Percentiles rank a stretch among this genome's conserved stretches.
These are phyloP conservation scores for Zelonia costaricensis DNA, from an alignment of 208 protist genomes.

Conservation along the genomic window DNA sequence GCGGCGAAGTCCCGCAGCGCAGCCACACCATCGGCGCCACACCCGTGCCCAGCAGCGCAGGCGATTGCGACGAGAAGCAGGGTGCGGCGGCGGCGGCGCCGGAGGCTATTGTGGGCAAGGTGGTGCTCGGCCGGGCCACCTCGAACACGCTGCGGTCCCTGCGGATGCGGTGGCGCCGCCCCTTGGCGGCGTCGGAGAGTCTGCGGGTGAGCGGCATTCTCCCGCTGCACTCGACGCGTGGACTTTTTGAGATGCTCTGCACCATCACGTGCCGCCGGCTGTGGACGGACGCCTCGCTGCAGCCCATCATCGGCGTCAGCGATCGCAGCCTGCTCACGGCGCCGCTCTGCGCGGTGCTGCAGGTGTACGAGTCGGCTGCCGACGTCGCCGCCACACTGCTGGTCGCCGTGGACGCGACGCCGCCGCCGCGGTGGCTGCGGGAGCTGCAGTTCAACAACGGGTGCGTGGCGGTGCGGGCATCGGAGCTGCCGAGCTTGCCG, in stretches of 20 bases:
- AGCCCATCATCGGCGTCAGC: conserved; percentile 25
- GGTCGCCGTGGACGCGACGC: conserved; percentile 21
- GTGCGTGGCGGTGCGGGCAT: conserved; percentile 4
- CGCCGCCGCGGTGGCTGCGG: conserved; percentile 14
- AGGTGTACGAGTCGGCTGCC: conserved; percentile 8
- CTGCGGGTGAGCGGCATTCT: conserved; percentile 29
- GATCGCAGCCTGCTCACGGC: conserved; percentile 3
- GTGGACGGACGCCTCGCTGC: conserved; percentile 27
- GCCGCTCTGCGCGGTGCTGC: conserved; percentile 12
- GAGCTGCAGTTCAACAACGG: conserved; percentile 18
- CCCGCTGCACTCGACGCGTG: conserved; percentile 34
- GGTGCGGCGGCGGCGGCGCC: neutral
- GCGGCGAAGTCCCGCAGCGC: too few relatives aligned
- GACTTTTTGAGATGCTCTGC: conserved; percentile 46
- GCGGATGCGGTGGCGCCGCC: conserved; percentile 23
- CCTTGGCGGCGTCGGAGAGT: conserved; percentile 18
- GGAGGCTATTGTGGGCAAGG: neutral
- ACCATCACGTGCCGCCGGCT: conserved; percentile 33
- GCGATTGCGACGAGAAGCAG: neutral
- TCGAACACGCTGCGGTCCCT: conserved; percentile 13
- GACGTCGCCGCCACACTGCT: conserved; percentile 18
- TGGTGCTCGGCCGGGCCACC: neutral
- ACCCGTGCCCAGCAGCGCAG: neutral
- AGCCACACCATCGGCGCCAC: too few relatives aligned
- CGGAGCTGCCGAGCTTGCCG: too few relatives aligned